Conservation (phyloP, 495 filamentous ascomycete genomes). For the Aspergillus avenaceus region DNA sequence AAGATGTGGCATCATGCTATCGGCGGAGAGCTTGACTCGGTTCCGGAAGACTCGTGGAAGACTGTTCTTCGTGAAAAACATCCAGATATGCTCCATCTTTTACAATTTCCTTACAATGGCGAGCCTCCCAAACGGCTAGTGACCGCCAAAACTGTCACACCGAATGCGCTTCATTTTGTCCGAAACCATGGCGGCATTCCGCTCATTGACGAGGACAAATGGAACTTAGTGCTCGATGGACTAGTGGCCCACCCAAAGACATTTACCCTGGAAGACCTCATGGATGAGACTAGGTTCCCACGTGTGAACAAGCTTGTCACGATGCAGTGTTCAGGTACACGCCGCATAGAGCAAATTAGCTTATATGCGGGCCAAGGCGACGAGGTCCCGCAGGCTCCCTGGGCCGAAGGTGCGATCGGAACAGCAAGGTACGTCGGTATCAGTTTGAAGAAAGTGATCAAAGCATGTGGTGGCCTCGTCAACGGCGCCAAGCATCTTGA, state of each 20-base stretch:
- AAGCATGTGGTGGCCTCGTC: constrained; percentile 57
- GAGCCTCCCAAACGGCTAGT: constrained; percentile 53
- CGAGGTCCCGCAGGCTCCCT: constrained; percentile 65
- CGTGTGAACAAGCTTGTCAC: constrained; percentile 51
- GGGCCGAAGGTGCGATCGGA: constrained; percentile 64
- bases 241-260: constrained; percentile 52
- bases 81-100: constrained; percentile 61
- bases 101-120: constrained; percentile 70
- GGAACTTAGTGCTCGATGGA: constrained; percentile 48
- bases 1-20: constrained; percentile 62
- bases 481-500: constrained; percentile 57
- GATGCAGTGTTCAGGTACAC: constrained; percentile 66
- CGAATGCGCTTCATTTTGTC: constrained; percentile 58
- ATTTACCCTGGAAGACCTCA: constrained; percentile 52
- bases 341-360: constrained; percentile 62
- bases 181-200: constrained; percentile 68
- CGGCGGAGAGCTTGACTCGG: constrained; percentile 41
- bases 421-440: constrained; percentile 61
- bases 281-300: constrained; percentile 53
- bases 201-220: constrained; percentile 51
- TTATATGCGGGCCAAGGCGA: constrained; percentile 63
- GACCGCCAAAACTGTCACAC: constrained; percentile 50
- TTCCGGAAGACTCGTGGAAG: constrained; percentile 55
- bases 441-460: constrained; percentile 62
- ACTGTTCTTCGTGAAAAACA: constrained; percentile 58